Conservation (phyloP, 177 flowering plant genomes). For the Vitis hybrid region DNA sequence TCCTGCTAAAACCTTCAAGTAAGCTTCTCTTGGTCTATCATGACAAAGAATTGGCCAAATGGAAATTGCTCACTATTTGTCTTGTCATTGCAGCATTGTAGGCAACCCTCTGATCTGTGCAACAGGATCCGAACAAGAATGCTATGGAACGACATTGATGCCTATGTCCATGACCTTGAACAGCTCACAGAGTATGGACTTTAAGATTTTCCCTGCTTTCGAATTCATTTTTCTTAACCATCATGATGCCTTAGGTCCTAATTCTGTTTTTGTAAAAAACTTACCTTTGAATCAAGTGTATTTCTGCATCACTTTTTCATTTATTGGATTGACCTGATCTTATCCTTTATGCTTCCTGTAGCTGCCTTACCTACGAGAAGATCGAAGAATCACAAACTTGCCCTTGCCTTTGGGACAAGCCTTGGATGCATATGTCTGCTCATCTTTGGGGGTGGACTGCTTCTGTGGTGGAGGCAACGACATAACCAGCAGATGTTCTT, state of each 20-base stretch:
- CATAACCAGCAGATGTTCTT: conserved; percentile 29
- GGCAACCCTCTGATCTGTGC: conserved; percentile 92
- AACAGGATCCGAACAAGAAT: conserved; percentile 75
- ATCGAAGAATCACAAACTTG: conserved; percentile 30
- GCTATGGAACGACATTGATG: conserved; percentile 61
- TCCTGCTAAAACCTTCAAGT: conserved; percentile 39
- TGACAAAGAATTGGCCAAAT: neutral
- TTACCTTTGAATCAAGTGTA: too few relatives aligned
- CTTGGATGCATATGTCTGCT: conserved; percentile 34
- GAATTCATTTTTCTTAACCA: neutral
- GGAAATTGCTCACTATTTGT: neutral
- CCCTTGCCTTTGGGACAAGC: conserved; percentile 34
- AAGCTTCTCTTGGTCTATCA: conserved; percentile 3
- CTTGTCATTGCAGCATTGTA: conserved; percentile 57
- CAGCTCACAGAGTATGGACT: conserved; percentile 48
- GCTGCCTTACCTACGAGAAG: conserved; percentile 20
- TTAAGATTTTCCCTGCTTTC: neutral
- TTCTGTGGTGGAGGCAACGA: conserved; percentile 42
- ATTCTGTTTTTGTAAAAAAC: too few relatives aligned
- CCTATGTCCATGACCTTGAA: conserved; percentile 70
- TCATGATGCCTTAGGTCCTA: too few relatives aligned
- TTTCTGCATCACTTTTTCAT: too few relatives aligned
- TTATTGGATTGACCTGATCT: conserved; percentile 4
- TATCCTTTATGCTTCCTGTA: conserved; percentile 13
- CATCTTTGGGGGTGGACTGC: conserved; percentile 28